Conservation (phyloP, 2,329 filamentous ascomycete genomes). For the Alternaria arbusti region DNA sequence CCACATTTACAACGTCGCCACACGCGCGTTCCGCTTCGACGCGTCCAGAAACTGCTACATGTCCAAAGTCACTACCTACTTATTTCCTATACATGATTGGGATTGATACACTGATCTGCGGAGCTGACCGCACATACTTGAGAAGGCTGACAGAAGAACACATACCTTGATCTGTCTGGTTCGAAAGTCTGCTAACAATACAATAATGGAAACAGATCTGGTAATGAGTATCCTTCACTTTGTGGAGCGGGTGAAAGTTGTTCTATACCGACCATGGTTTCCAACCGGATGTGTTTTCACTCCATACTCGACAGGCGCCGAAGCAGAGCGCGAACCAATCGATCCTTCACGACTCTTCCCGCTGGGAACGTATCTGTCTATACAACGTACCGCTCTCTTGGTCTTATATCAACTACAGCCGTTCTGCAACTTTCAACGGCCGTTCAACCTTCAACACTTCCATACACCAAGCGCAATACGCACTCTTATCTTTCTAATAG, state of each 20-base stretch:
- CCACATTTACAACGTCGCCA: background rate
- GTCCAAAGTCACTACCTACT: background rate
- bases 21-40: background rate
- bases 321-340: background rate
- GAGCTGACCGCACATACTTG: background rate
- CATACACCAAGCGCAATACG: background rate
- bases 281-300: background rate
- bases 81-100: background rate
- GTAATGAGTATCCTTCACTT: background rate
- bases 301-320: background rate
- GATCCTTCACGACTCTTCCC: background rate
- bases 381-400: background rate
- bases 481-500: background rate
- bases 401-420: background rate
- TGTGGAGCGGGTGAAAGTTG: background rate
- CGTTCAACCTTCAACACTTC: background rate
- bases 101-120: background rate
- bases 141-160: background rate
- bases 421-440: background rate
- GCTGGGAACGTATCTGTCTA: background rate
- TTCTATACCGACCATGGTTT: background rate
- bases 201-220: background rate
- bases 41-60: background rate
- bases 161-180: background rate
- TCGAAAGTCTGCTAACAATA: background rate